phyloP scores from a whole-genome alignment of 164 flowering plant species.

The Annona squamosa region DNA sequence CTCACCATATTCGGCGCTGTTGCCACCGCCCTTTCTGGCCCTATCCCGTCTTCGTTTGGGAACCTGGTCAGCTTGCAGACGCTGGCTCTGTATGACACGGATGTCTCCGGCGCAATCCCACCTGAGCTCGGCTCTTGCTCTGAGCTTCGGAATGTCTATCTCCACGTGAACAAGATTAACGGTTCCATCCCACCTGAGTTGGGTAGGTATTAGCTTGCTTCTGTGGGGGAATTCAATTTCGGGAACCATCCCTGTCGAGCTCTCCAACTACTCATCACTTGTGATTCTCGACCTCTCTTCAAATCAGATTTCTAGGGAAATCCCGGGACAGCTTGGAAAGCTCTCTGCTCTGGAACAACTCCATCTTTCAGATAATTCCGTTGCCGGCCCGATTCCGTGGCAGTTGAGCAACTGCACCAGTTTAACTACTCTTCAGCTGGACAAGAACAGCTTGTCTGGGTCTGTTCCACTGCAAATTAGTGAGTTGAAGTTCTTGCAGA shows the following conservation, averaged over 20 bases:
- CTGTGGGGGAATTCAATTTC: conserved; percentile 75
- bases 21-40: conserved; percentile 70
- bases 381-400: conserved; percentile 67
- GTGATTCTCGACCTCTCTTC: conserved; percentile 80
- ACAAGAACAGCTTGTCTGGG: conserved; percentile 77
- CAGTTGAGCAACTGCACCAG: conserved; percentile 77
- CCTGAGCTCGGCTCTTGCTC: conserved; percentile 66
- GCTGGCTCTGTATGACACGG: conserved; percentile 74
- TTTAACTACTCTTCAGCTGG: conserved; percentile 76
- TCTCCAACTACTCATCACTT: conserved; percentile 76
- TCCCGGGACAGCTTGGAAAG: conserved; percentile 71
- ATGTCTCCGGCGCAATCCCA: conserved; percentile 67
- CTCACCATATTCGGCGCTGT: conserved; percentile 84
- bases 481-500: conserved; percentile 62
- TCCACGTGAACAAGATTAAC: conserved; percentile 82
- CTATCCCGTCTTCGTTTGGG: conserved; percentile 68
- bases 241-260: conserved; percentile 61
- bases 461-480: conserved; percentile 77
- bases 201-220: conserved; percentile 77
- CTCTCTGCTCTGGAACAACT: conserved; percentile 68
- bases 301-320: conserved; percentile 67
- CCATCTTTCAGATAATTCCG: conserved; percentile 72
- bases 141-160: conserved; percentile 68
- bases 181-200: conserved; percentile 68
- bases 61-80: conserved; percentile 70